Percentiles rank a stretch among this genome's conserved stretches.
Conservation (phyloP, 257 asterid genomes). For the Euphrasia confusa region DNA sequence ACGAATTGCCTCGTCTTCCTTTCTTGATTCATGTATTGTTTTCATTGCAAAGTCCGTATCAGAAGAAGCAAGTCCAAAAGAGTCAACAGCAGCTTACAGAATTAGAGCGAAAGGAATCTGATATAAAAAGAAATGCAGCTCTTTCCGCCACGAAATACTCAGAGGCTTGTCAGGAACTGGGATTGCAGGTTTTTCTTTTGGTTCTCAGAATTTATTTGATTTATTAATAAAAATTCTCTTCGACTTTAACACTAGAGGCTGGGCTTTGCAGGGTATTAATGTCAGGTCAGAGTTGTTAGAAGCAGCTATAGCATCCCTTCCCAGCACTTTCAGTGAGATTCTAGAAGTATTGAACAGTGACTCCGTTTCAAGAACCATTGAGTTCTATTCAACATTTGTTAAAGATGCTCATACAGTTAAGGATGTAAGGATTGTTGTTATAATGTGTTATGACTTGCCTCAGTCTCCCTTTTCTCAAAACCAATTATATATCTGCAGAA, state of each 20-base stretch:
- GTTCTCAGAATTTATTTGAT: slow-evolving; percentile 1
- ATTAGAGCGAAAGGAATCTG: slow-evolving; percentile 82
- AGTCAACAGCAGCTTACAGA: slow-evolving; percentile 87
- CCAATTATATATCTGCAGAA: slow-evolving; percentile 44
- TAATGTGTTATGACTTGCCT: slow-evolving; percentile 12
- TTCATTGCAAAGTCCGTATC: slow-evolving; percentile 60
- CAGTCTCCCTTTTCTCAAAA: neutral
- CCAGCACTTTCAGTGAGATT: slow-evolving; percentile 61
- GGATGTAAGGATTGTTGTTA: slow-evolving; percentile 46
- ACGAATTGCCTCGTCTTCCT: neutral
- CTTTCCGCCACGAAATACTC: slow-evolving; percentile 82
- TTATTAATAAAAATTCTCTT: slow-evolving; percentile 1
- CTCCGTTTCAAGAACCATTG: slow-evolving; percentile 66
- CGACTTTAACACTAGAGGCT: slow-evolving; percentile 4
- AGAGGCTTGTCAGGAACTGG: slow-evolving; percentile 94
- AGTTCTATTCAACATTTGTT: slow-evolving; percentile 71
- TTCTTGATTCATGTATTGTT: slow-evolving; percentile 8
- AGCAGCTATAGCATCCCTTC: slow-evolving; percentile 70
- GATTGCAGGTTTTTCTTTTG: slow-evolving; percentile 64
- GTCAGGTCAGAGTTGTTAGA: slow-evolving; percentile 78
- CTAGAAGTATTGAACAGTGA: slow-evolving; percentile 68
- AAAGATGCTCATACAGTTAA: slow-evolving; percentile 75
- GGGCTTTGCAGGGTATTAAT: slow-evolving; percentile 61
- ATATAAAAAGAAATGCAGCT: slow-evolving; percentile 85
- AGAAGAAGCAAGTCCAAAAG: slow-evolving; percentile 87